Conservation (phyloP, 2,329 filamentous ascomycete genomes). For the Fragosphaeria purpurea region DNA sequence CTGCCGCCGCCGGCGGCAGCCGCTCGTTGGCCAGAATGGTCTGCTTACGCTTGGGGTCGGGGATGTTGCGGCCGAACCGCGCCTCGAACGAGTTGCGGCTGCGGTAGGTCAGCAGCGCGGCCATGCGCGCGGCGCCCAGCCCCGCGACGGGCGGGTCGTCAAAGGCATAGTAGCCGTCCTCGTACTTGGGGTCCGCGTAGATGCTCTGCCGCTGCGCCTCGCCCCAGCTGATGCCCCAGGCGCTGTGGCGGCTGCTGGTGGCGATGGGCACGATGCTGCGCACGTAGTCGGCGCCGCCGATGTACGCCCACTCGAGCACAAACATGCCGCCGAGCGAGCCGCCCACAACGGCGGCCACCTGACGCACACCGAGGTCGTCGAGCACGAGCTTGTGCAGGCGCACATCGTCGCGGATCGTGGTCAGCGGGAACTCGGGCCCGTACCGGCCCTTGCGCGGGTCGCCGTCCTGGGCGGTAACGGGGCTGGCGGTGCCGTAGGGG, state of each 20-base stretch:
- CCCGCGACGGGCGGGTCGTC: conserved; percentile 78
- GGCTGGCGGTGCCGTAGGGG: conserved; percentile 79
- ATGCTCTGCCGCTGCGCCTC: conserved; percentile 87
- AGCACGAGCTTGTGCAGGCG: conserved; percentile 76
- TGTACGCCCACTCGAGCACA: conserved; percentile 84
- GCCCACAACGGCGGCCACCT: conserved; percentile 69
- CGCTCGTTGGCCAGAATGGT: conserved; percentile 63
- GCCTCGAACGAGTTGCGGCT: conserved; percentile 96
- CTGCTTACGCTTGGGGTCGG: conserved; percentile 73
- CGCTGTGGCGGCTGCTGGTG: conserved; percentile 74
- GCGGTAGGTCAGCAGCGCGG: conserved; percentile 87
- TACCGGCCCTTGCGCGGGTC: conserved; percentile 65
- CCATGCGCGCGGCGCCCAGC: conserved; percentile 91
- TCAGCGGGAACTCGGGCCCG: conserved; percentile 91
- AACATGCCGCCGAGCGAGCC: conserved; percentile 86
- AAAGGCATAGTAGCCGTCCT: conserved; percentile 89
- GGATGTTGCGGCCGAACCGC: conserved; percentile 85
- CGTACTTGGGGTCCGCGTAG: conserved; percentile 96
- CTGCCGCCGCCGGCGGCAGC: conserved; percentile 32
- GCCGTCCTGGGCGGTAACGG: conserved; percentile 80
- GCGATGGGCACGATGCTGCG: conserved; percentile 73
- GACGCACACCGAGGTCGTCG: conserved; percentile 69
- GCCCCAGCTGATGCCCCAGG: conserved; percentile 87
- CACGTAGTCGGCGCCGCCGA: conserved; percentile 81
- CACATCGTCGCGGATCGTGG: conserved; percentile 91